Evolutionary conservation across 2,329 filamentous ascomycete genomes (phyloP), one percentile per base, ranked within the genome.

Genomic region (Fusarium tanahbumbuense): DNA sequence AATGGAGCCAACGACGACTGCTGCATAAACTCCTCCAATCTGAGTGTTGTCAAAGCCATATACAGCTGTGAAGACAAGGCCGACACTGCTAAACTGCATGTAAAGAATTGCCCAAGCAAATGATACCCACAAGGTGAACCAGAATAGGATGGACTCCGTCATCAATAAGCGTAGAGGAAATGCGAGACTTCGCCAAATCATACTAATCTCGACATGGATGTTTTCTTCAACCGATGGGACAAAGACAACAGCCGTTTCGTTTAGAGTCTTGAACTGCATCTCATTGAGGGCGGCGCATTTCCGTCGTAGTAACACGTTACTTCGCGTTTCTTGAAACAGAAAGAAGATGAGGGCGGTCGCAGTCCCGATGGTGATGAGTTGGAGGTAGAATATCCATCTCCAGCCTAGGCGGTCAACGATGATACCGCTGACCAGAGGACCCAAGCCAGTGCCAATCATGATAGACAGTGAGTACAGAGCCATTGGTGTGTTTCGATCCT

Each of bases 71-170:
- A 92, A 93, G n/a, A 92, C 87, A 3, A 92, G 82, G 0, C 91
- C 90, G 13, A 93, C 85, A 6, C 78, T 80, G 70, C 76, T 80
- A 42, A 82, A 77, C 84, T 89, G 81, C 62, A 93, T 83, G 76
- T 92, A 93, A 0, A 93, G 82, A 1, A 92, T 84, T 0, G 87
- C 89, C 89, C 90, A 93, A 50, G 86, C 88, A 77, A 93, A 93
- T 0, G 89, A 84, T 1, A 90, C 87, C 89, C 92, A 93, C 6
- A 92, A 80, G 0, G 88, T 89, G 79, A 93, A 93, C 81, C 83
- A 88, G 75, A 88, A 88, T 1, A 90, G 86, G 15, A 89, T 86
- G 0, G 87, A 86, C 67, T 90, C 88, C 0, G 87, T 89, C 25
- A 84, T 73, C 8, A 90, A 83, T 7, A 90, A 83, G 10, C 71